phyloP scores from a whole-genome alignment of 495 filamentous ascomycete genomes.

The Copromyces sp. region DNA sequence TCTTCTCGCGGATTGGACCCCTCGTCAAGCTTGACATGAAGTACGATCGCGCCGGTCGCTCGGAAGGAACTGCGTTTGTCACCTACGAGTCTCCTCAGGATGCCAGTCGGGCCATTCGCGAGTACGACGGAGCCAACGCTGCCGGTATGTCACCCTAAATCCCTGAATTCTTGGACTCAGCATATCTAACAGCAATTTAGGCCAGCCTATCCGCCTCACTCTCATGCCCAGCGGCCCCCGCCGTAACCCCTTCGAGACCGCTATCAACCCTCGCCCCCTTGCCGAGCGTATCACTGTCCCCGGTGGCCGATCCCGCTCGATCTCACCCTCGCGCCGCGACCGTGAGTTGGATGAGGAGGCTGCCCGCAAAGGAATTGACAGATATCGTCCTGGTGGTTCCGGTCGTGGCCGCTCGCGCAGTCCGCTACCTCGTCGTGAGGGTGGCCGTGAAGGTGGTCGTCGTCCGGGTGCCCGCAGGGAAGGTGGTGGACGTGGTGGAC shows the following conservation, averaged over 20 bases:
- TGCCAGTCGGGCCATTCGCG: constrained; percentile 62
- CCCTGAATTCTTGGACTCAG: not conserved
- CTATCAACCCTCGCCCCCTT: constrained; percentile 48
- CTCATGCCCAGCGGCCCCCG: constrained; percentile 46
- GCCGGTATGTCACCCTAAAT: constrained; percentile 42
- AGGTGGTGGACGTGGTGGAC: constrained; percentile 30
- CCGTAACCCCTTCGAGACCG: constrained; percentile 50
- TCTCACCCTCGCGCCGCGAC: constrained; percentile 43
- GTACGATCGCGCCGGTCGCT: constrained; percentile 88
- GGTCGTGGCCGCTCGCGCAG: constrained; percentile 8
- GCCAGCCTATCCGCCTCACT: constrained; percentile 76
- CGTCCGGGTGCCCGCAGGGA: constrained; percentile 42
- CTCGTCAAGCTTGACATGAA: constrained; percentile 59
- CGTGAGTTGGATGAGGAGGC: constrained; percentile 18
- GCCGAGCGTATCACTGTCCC: constrained; percentile 64
- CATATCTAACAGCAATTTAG: constrained; percentile 21
- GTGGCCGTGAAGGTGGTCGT: constrained; percentile 38
- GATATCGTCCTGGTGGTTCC: constrained; percentile 7
- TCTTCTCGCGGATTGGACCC: constrained; percentile 70
- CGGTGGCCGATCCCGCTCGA: constrained; percentile 37
- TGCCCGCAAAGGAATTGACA: constrained; percentile 30
- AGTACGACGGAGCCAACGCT: constrained; percentile 87
- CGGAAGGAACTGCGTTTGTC: constrained; percentile 75
- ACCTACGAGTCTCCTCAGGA: constrained; percentile 62
- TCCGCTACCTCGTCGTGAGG: constrained; percentile 8